phyloP scores from a whole-genome alignment of 2,329 filamentous ascomycete genomes.

The Keithomyces neogunnii region DNA sequence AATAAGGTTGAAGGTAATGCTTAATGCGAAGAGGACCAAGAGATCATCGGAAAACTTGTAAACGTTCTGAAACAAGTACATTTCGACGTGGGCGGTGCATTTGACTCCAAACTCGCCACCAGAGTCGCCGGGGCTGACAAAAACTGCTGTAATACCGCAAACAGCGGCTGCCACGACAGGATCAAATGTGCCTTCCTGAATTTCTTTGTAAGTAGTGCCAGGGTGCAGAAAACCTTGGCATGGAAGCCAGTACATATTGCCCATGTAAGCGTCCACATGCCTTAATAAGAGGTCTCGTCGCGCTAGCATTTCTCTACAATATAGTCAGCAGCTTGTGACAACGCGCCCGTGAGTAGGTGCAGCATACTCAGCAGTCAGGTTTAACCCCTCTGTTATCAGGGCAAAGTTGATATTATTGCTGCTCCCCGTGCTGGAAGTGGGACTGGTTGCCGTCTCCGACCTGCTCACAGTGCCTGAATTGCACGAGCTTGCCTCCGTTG shows the following conservation, averaged over 20 bases:
- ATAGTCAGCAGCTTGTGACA: not conserved
- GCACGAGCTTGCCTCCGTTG: slow-evolving; percentile 2
- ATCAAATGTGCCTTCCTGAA: slow-evolving; percentile 26
- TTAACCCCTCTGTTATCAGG: slow-evolving; percentile 15
- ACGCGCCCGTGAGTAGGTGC: not conserved
- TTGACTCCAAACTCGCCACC: slow-evolving; percentile 27
- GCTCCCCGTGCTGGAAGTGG: slow-evolving; percentile 9
- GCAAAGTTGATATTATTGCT: slow-evolving; percentile 10
- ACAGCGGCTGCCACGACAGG: slow-evolving; percentile 28
- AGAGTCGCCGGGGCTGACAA: slow-evolving; percentile 23
- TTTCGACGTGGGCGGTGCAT: slow-evolving; percentile 30
- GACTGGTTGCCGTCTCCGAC: slow-evolving; percentile 11
- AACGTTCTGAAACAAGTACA: slow-evolving; percentile 31
- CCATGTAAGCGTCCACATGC: slow-evolving; percentile 31
- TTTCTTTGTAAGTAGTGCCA: slow-evolving; percentile 23
- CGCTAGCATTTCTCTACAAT: slow-evolving; percentile 22
- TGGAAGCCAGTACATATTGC: slow-evolving; percentile 28
- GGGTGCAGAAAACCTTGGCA: slow-evolving; percentile 31
- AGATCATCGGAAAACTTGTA: slow-evolving; percentile 25
- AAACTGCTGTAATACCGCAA: slow-evolving; percentile 27
- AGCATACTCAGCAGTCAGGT: slow-evolving; percentile 21
- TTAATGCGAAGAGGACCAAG: slow-evolving; percentile 26
- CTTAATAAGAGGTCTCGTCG: slow-evolving; percentile 25
- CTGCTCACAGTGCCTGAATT: slow-evolving; percentile 6
- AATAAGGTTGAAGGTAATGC: slow-evolving; percentile 27